Evolutionary conservation across 805 yeast species (phyloP).

Genomic region (Clavispora phyllophila): DNA sequence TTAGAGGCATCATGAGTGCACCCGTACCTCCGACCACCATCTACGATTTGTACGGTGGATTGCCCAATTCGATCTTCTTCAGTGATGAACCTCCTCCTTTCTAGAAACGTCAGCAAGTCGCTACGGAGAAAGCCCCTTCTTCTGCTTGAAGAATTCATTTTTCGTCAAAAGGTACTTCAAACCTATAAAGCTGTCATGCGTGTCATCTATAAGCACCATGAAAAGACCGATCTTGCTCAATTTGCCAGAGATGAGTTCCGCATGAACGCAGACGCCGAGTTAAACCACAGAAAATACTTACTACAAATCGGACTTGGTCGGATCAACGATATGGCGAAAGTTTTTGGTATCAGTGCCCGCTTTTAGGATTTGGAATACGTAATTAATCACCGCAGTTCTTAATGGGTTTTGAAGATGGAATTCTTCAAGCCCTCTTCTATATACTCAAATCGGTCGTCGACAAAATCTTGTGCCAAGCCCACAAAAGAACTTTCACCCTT

Average conservation of each 20-base stretch:
- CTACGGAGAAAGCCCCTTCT: conserved; percentile 6
- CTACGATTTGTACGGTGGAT: too few relatives aligned
- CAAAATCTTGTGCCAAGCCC: conserved; percentile 2
- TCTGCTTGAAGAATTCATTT: conserved; percentile 37
- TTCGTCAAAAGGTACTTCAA: conserved; percentile 29
- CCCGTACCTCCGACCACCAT: background rate
- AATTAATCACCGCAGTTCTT: background rate
- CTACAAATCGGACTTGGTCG: conserved; percentile 28
- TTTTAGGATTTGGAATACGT: background rate
- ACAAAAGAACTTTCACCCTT: background rate
- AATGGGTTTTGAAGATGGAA: conserved; percentile 8
- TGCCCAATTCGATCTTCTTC: too few relatives aligned
- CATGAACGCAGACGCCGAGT: conserved; percentile 23
- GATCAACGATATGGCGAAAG: conserved; percentile 20
- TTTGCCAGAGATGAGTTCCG: conserved; percentile 33
- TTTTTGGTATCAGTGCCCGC: conserved; percentile 16
- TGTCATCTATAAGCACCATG: conserved; percentile 32
- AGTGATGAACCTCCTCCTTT: background rate
- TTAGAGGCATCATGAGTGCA: too few relatives aligned
- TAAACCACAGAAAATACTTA: conserved; percentile 34
- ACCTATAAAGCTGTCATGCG: conserved; percentile 32
- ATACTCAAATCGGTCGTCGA: conserved; percentile 4
- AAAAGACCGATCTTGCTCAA: conserved; percentile 27
- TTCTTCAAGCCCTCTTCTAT: conserved; percentile 11
- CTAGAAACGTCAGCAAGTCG: background rate